phyloP scores from a whole-genome alignment of 441 rosid genomes.

The Aquilaria agallochum region DNA sequence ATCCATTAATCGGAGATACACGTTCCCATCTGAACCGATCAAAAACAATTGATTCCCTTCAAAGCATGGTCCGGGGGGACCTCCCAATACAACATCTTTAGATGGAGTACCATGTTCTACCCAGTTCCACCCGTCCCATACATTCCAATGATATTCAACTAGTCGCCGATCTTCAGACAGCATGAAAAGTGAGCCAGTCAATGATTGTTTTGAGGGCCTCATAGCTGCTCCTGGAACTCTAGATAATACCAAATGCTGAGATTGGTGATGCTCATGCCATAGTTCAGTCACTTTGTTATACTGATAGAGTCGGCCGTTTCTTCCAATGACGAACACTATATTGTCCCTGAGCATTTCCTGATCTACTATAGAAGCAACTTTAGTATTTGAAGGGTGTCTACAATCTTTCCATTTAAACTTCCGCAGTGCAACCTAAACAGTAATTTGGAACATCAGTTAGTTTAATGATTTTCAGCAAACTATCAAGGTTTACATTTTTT shows the following conservation, averaged over 20 bases:
- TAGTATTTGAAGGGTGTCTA: constrained; percentile 41
- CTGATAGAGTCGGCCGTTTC: constrained; percentile 51
- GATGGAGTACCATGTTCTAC: constrained; percentile 63
- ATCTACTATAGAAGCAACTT: constrained; percentile 57
- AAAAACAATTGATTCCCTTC: constrained; percentile 44
- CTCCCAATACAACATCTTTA: constrained; percentile 43
- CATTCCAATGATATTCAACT: constrained; percentile 66
- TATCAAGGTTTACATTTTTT: no score
- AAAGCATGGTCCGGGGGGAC: constrained; percentile 62
- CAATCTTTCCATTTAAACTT: constrained; percentile 71
- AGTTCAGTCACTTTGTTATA: constrained; percentile 59
- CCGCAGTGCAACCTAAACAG: constrained; percentile 50
- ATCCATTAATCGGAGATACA: constrained; percentile 58
- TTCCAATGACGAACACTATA: constrained; percentile 46
- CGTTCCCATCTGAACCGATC: constrained; percentile 61
- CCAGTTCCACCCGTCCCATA: constrained; percentile 69
- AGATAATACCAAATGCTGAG: constrained; percentile 54
- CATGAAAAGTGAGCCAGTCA: constrained; percentile 68
- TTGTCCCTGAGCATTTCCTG: constrained; percentile 61
- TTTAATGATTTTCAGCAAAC: not conserved
- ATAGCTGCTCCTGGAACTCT: constrained; percentile 45
- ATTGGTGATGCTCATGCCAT: constrained; percentile 75
- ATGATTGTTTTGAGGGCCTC: constrained; percentile 38
- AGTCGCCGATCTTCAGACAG: constrained; percentile 55
- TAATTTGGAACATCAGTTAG: constrained; percentile 6